Evolutionary conservation across 495 filamentous ascomycete species (phyloP), one percentile per base, ranked within the genome.

Genomic region (Achaetomiella virescens): DNA sequence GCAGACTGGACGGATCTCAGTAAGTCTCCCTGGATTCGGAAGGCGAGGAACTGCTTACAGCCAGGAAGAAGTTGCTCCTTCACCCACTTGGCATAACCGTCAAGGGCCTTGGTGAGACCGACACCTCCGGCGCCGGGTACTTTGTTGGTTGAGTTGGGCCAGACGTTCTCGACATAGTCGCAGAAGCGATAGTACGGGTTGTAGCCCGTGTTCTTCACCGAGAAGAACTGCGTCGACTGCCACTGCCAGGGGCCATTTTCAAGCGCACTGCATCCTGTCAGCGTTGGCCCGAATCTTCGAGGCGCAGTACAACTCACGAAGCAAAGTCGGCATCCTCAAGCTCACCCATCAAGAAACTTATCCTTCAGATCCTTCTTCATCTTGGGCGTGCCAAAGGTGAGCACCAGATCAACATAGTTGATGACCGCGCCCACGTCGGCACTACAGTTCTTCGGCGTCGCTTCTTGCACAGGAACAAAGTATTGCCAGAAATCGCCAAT

Each of bases 401-500:
- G 66, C 3, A 80, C 54, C 1, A 55, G 41, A 53, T 88, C 84
- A 40, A 86, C 68, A 54, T 85, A 72, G 22, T 81, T 70, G 38
- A 86, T 71, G 12, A 86, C 79, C 14, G 70, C 66, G 37, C 64
- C 63, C 20, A 87, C 55, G 58, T 87, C 84, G 8, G 55, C 63
- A 59, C 75, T 81, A 71, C 85, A 88, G 71, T 88, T 88, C 65
- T 72, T 61, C 0, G 85, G 77, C 66, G 83, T 85, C 1, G 80
- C 82, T 48, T 81, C 70, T 55, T 80, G 76, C 22, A 85, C 72
- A n/a, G 84, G 83, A 5, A 69, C 66, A 63, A 86, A 87, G 57
- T 87, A 88, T 68, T 79, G 75, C 82, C 82, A 87, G 57, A 81
- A 87, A 56, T 86, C 74, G 6, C 75, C 75, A 24, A 87, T 76